Percentiles rank a stretch among this genome's conserved stretches.
phyloP scores from a whole-genome alignment of 176 grass and related monocot genomes.

The Rhipidocladum racemiflorum region DNA sequence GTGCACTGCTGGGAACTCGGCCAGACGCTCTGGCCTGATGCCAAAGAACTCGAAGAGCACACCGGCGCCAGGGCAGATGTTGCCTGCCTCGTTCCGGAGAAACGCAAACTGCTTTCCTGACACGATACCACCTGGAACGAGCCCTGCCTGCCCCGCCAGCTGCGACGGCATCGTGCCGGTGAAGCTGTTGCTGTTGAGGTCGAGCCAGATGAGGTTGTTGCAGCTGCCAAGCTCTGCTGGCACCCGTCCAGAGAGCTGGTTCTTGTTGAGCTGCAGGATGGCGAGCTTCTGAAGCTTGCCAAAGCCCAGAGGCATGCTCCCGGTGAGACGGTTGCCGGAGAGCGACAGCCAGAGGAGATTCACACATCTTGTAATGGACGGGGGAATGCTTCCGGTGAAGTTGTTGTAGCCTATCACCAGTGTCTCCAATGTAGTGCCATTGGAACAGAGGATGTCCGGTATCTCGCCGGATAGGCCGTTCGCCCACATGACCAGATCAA shows the following conservation, averaged over 20 bases:
- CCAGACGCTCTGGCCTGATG: conserved; percentile 70
- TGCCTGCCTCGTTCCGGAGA: conserved; percentile 85
- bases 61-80: conserved; percentile 84
- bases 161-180: conserved; percentile 56
- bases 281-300: conserved; percentile 70
- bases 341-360: conserved; percentile 88
- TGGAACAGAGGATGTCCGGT: conserved; percentile 64
- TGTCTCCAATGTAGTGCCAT: conserved; percentile 51
- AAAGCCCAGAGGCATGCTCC: conserved; percentile 52
- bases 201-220: conserved; percentile 93
- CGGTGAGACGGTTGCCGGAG: conserved; percentile 65
- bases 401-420: conserved; percentile 89
- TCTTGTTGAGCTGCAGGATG: conserved; percentile 82
- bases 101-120: conserved; percentile 94
- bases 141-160: conserved; percentile 61
- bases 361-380: conserved; percentile 56
- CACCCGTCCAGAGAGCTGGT: conserved; percentile 57
- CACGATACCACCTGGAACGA: conserved; percentile 66
- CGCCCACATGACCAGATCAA: conserved; percentile 84
- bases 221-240: conserved; percentile 68
- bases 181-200: conserved; percentile 76
- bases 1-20: conserved; percentile 55
- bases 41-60: conserved; percentile 94
- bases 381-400: conserved; percentile 57
- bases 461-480: conserved; percentile 74